Conservation (phyloP, 2,329 filamentous ascomycete genomes). For the Colletotrichum godetiae region DNA sequence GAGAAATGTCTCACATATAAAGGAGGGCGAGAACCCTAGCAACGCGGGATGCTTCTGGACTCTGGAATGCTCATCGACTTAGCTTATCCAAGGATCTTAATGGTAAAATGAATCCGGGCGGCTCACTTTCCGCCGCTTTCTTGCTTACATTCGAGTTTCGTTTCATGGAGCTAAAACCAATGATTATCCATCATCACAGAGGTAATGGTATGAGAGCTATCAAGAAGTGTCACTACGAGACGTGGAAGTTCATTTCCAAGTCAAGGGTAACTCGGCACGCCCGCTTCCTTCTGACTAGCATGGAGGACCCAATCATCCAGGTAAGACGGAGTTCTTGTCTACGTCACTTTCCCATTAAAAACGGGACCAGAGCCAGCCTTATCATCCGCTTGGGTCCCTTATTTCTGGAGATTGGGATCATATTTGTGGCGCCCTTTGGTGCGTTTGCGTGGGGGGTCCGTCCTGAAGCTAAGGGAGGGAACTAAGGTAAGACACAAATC, state of each 20-base stretch:
- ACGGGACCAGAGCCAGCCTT: neutral
- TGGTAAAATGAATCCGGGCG: no score
- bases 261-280: neutral
- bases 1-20: no score
- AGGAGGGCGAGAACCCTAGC: no score
- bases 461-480: slow-evolving; percentile 32
- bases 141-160: no score
- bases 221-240: no score
- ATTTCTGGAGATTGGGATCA: slow-evolving; percentile 18
- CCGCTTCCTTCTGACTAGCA: neutral
- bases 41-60: no score
- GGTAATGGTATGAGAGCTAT: no score
- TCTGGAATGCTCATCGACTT: no score
- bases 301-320: neutral
- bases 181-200: no score
- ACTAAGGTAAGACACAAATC: slow-evolving; percentile 19
- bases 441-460: slow-evolving; percentile 9
- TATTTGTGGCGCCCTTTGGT: slow-evolving; percentile 30
- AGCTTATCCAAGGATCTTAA: no score
- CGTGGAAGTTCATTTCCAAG: neutral
- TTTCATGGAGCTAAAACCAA: no score
- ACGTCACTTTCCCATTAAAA: neutral
- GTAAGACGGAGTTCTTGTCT: neutral
- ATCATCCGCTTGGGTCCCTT: neutral
- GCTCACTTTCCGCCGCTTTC: no score